These are phyloP conservation scores for Aspergillus ellipticus DNA, from an alignment of 495 filamentous ascomycete species.

Conservation along the genomic window DNA sequence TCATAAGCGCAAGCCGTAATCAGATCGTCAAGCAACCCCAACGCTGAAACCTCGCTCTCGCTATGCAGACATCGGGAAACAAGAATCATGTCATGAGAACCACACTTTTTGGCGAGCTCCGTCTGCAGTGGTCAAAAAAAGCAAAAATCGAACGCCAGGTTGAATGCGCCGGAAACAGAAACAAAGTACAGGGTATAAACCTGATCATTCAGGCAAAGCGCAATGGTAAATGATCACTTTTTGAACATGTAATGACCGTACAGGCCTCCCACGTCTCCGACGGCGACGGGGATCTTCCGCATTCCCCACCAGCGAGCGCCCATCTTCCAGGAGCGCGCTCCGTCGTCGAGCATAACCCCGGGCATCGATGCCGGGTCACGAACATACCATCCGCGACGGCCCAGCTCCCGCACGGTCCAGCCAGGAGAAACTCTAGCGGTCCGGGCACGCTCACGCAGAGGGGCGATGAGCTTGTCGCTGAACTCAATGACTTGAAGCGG, in stretches of 20 bases:
- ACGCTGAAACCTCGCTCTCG: constrained; percentile 22
- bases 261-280: constrained; percentile 76
- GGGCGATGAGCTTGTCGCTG: constrained; percentile 63
- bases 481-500: constrained; percentile 81
- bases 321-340: constrained; percentile 76
- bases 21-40: constrained; percentile 11
- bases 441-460: constrained; percentile 50
- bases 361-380: constrained; percentile 44
- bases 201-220: constrained; percentile 4
- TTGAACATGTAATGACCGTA: constrained; percentile 88
- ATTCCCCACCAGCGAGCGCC: constrained; percentile 86
- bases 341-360: constrained; percentile 37
- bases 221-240: constrained; percentile 35
- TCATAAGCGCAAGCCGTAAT: constrained; percentile 10
- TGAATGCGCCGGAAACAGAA: constrained; percentile 13
- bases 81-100: constrained; percentile 1
- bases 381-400: constrained; percentile 68
- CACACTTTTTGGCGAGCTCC: constrained; percentile 14
- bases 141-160: constrained; percentile 4
- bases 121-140: constrained; percentile 1
- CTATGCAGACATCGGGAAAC: constrained; percentile 25
- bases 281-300: constrained; percentile 77
- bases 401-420: constrained; percentile 67
- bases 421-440: constrained; percentile 50
- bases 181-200: constrained; percentile 19